Conservation (phyloP, 2,329 filamentous ascomycete genomes). For the Phoma herbarum region DNA sequence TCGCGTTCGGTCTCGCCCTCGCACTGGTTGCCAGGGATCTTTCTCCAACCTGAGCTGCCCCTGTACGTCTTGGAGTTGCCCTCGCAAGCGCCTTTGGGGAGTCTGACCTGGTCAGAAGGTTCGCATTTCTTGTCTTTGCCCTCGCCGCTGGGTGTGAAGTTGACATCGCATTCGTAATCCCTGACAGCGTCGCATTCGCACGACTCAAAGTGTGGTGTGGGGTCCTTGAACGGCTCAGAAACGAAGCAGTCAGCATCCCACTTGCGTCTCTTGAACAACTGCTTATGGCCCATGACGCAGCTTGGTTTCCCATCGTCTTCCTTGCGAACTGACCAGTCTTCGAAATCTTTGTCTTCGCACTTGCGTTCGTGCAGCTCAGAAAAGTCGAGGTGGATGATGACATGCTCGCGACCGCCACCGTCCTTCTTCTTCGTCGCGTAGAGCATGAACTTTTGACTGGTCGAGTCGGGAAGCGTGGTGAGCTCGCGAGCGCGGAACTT, state of each 20-base stretch:
- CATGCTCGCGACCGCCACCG: slow-evolving; percentile 63
- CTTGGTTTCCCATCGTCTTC: slow-evolving; percentile 81
- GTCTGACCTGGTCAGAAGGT: slow-evolving; percentile 66
- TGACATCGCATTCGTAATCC: slow-evolving; percentile 97
- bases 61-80: slow-evolving; percentile 76
- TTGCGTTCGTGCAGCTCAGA: slow-evolving; percentile 79
- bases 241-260: slow-evolving; percentile 89
- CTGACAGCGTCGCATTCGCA: slow-evolving; percentile 79
- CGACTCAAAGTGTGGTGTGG: slow-evolving; percentile 71
- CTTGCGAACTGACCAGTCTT: slow-evolving; percentile 83
- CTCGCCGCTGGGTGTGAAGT: slow-evolving; percentile 68
- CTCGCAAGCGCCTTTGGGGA: slow-evolving; percentile 78
- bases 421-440: slow-evolving; percentile 62
- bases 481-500: slow-evolving; percentile 77
- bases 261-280: slow-evolving; percentile 85
- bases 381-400: slow-evolving; percentile 84
- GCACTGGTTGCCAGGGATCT: slow-evolving; percentile 75
- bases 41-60: slow-evolving; percentile 88
- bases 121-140: slow-evolving; percentile 72
- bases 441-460: slow-evolving; percentile 88
- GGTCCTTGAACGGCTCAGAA: slow-evolving; percentile 83
- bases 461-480: slow-evolving; percentile 91
- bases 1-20: slow-evolving; percentile 55
- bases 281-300: slow-evolving; percentile 96
- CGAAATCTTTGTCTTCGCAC: slow-evolving; percentile 80